Conservation (phyloP, 495 filamentous ascomycete species). For the Neurospora cerealis region DNA sequence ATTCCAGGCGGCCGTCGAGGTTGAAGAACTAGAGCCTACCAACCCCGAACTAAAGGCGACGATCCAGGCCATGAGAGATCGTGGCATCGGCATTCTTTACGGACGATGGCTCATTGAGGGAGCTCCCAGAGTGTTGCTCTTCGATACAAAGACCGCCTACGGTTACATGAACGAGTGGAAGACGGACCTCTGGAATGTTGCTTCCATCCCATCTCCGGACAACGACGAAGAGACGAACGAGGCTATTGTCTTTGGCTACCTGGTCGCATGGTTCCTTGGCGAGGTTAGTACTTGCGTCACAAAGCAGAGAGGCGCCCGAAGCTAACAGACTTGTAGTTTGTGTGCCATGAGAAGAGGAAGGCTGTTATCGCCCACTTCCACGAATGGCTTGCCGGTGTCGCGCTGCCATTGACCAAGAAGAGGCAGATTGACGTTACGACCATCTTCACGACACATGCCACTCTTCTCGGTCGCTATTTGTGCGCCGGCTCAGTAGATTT, state of each 20-base stretch:
- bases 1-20: conserved; percentile 78
- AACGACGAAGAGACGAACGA: conserved; percentile 95
- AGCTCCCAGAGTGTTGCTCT: conserved; percentile 84
- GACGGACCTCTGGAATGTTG: conserved; percentile 82
- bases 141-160: conserved; percentile 91
- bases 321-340: conserved; percentile 53
- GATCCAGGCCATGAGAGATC: conserved; percentile 79
- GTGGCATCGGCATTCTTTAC: conserved; percentile 84
- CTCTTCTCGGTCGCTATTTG: conserved; percentile 86
- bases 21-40: conserved; percentile 80
- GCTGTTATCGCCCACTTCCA: conserved; percentile 98
- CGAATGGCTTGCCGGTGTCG: conserved; percentile 97
- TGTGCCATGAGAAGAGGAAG: conserved; percentile 78
- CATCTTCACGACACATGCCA: conserved; percentile 98
- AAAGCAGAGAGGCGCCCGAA: neutral
- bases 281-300: conserved; percentile 52
- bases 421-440: conserved; percentile 93
- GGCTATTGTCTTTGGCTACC: conserved; percentile 92
- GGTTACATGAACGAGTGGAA: conserved; percentile 94
- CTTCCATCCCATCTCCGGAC: conserved; percentile 85
- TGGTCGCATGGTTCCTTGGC: conserved; percentile 96
- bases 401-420: conserved; percentile 83
- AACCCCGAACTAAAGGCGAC: conserved; percentile 71
- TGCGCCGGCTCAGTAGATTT: conserved; percentile 97
- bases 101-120: conserved; percentile 97